phyloP scores from a whole-genome alignment of 1,139 yeast genomes.

The Kluyveromyces sp. region DNA sequence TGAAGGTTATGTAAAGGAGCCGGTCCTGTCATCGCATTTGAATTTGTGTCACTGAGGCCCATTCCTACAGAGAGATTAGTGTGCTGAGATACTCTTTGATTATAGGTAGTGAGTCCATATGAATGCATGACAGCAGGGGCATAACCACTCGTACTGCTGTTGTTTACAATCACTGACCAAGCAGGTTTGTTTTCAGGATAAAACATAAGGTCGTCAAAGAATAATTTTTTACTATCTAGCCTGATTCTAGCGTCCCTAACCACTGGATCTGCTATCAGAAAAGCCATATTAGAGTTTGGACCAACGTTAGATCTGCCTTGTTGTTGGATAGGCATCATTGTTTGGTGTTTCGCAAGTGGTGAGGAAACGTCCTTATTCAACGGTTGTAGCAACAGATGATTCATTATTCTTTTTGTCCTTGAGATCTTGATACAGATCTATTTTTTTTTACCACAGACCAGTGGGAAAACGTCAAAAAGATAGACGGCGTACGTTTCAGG shows the following conservation, averaged over 20 bases:
- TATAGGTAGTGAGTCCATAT: constrained; percentile 1
- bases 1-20: neutral
- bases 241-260: constrained; percentile 18
- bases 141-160: neutral
- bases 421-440: too few species aligned
- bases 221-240: constrained; percentile 22
- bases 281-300: neutral
- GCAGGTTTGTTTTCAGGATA: constrained; percentile 17
- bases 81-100: constrained; percentile 2
- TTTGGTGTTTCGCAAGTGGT: constrained; percentile 7
- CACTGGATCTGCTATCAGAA: constrained; percentile 1
- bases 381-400: neutral
- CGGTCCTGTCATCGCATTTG: constrained; percentile 1
- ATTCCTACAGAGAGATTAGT: neutral
- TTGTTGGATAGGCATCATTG: constrained; percentile 7
- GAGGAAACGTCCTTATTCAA: neutral
- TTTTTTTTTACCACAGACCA: too few species aligned
- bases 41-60: neutral
- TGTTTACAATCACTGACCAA: neutral
- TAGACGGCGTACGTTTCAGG: too few species aligned
- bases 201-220: constrained; percentile 22
- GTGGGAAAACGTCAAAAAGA: too few species aligned
- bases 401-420: neutral
- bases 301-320: neutral
- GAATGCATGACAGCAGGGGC: neutral